Conservation (phyloP, 768 basidiomycete genomes). For the Serendipita sp. region DNA sequence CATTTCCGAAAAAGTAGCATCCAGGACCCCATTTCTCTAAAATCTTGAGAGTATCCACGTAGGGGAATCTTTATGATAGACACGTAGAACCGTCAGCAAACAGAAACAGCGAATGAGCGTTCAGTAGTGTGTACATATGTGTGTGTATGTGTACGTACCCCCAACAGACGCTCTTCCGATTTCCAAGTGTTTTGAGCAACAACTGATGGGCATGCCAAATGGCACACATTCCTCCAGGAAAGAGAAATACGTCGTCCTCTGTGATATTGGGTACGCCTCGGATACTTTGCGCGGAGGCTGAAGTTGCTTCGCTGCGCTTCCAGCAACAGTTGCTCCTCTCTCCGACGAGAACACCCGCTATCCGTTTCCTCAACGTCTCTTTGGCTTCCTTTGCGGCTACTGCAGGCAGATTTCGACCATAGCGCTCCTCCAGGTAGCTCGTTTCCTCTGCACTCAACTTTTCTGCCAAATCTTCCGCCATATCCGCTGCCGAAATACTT, state of each 20-base stretch:
- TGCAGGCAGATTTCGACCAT: slow-evolving; percentile 76
- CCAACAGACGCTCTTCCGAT: slow-evolving; percentile 80
- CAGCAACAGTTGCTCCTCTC: slow-evolving; percentile 29
- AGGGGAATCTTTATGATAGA: slow-evolving; percentile 72
- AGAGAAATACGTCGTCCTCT: slow-evolving; percentile 82
- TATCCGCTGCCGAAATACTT: not conserved
- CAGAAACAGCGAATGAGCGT: too few relatives aligned
- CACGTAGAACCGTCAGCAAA: not conserved
- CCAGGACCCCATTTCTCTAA: slow-evolving; percentile 95
- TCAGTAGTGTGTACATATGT: too few relatives aligned
- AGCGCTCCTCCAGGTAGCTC: slow-evolving; percentile 83
- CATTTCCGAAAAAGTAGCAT: slow-evolving; percentile 74
- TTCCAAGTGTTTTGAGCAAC: slow-evolving; percentile 33
- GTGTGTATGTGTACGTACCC: slow-evolving; percentile 54
- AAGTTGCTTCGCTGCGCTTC: not conserved
- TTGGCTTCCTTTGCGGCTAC: slow-evolving; percentile 67
- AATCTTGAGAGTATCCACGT: slow-evolving; percentile 87
- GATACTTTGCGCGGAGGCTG: too few relatives aligned
- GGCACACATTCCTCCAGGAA: slow-evolving; percentile 79
- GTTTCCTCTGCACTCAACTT: slow-evolving; percentile 44
- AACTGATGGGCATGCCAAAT: slow-evolving; percentile 86
- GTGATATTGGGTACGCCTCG: slow-evolving; percentile 53
- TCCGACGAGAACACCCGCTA: slow-evolving; percentile 68
- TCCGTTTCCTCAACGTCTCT: slow-evolving; percentile 67
- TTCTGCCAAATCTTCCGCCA: slow-evolving; percentile 22